phyloP scores from a whole-genome alignment of 352 stramenopile species.

The Labyrinthula sp. region DNA sequence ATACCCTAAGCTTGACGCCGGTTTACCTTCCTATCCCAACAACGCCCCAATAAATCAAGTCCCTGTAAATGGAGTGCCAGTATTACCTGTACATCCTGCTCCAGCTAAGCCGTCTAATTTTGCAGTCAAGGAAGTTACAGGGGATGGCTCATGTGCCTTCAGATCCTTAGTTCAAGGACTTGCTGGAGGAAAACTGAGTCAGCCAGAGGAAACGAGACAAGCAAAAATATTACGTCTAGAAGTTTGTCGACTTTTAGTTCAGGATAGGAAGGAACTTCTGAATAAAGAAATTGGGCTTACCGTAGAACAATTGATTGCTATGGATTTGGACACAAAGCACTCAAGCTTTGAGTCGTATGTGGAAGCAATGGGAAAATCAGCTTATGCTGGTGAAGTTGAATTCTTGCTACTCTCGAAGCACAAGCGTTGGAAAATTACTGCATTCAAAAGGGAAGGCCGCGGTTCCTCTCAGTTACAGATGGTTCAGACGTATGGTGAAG shows the following conservation, averaged over 20 bases:
- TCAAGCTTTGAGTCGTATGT: constrained; percentile 23
- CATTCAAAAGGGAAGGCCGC: constrained; percentile 7
- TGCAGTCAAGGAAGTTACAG: constrained; percentile 18
- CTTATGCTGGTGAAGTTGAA: constrained; percentile 24
- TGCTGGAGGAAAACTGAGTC: background rate
- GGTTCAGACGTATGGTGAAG: constrained; percentile 16
- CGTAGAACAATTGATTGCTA: constrained; percentile 23
- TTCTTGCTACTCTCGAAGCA: constrained; percentile 20
- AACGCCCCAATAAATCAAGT: too few species aligned
- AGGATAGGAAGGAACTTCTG: constrained; percentile 3
- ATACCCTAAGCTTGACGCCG: too few species aligned
- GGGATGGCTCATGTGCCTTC: constrained; percentile 22
- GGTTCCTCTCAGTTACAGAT: constrained; percentile 17
- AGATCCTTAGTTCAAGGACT: constrained; percentile 17
- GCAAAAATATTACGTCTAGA: constrained; percentile 1
- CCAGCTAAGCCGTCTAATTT: too few species aligned
- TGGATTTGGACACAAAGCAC: constrained; percentile 26
- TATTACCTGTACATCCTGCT: too few species aligned
- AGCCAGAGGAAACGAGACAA: constrained; percentile 1
- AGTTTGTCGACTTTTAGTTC: too few species aligned
- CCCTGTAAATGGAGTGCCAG: too few species aligned
- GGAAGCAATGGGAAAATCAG: constrained; percentile 7
- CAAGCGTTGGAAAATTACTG: constrained; percentile 13
- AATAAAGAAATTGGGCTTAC: constrained; percentile 26
- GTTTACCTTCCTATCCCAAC: too few species aligned